These are phyloP conservation scores for Withania somnifera DNA, from an alignment of 305 asterid genomes.

Conservation along the genomic window DNA sequence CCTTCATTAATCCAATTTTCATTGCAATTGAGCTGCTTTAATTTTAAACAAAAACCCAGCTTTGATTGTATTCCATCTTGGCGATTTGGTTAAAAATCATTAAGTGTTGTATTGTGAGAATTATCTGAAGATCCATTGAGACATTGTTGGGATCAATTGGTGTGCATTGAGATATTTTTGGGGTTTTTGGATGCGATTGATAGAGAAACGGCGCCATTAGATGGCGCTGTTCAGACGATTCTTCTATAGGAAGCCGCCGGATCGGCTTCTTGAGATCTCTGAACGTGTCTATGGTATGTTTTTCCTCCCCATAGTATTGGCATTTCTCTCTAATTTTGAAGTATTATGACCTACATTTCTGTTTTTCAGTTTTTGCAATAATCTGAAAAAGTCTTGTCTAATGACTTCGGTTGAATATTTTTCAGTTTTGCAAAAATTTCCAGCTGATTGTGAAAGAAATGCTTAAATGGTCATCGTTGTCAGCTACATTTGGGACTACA, in stretches of 20 bases:
- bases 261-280: constrained; percentile 94
- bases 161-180: background rate
- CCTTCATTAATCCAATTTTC: background rate
- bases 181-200: constrained; percentile 39
- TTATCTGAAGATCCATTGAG: background rate
- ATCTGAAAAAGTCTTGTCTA: background rate
- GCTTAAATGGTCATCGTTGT: background rate
- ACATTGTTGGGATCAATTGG: background rate
- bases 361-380: background rate
- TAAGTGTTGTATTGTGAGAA: background rate
- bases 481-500: background rate
- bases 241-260: constrained; percentile 92
- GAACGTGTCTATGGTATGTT: constrained; percentile 78
- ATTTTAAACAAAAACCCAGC: background rate
- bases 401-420: background rate
- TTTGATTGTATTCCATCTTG: background rate
- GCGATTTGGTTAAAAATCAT: background rate
- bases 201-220: constrained; percentile 85
- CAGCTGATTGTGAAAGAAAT: background rate
- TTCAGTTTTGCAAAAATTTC: background rate
- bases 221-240: constrained; percentile 98
- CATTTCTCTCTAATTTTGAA: background rate
- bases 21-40: background rate
- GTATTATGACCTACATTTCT: background rate
- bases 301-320: background rate